phyloP scores from a whole-genome alignment of 352 stramenopile species.

The Phytophthora meadii region DNA sequence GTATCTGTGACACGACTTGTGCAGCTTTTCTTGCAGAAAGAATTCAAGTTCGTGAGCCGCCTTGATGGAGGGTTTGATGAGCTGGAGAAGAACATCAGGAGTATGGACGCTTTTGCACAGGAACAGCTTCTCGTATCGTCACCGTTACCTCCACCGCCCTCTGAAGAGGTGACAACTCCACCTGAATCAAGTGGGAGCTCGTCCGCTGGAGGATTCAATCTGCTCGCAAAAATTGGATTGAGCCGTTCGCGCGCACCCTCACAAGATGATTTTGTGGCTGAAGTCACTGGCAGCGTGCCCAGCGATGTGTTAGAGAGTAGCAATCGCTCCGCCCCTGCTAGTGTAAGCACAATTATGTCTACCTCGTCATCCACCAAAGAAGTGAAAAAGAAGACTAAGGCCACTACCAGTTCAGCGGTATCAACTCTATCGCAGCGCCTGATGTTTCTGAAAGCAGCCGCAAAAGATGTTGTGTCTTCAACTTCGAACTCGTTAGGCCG shows the following conservation, averaged over 20 bases:
- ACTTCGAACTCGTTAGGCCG: slow-evolving; percentile 29
- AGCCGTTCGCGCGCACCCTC: slow-evolving; percentile 42
- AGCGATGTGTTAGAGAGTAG: slow-evolving; percentile 13
- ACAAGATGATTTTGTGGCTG: slow-evolving; percentile 42
- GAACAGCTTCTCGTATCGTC: slow-evolving; percentile 79
- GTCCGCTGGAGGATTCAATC: slow-evolving; percentile 43
- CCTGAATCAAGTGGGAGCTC: slow-evolving; percentile 23
- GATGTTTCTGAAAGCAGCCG: slow-evolving; percentile 69
- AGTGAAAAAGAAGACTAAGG: slow-evolving; percentile 28
- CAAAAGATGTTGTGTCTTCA: slow-evolving; percentile 67
- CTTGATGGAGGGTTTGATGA: slow-evolving; percentile 85
- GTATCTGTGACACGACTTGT: slow-evolving; percentile 82
- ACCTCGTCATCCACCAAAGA: slow-evolving; percentile 11
- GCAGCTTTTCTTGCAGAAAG: slow-evolving; percentile 88
- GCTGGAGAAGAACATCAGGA: slow-evolving; percentile 70
- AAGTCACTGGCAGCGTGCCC: slow-evolving; percentile 6
- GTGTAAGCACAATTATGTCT: neutral
- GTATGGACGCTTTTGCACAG: slow-evolving; percentile 67
- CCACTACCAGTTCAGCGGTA: slow-evolving; percentile 46
- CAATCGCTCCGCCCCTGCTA: slow-evolving; percentile 2
- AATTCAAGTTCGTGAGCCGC: slow-evolving; percentile 87
- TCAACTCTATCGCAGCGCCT: slow-evolving; percentile 67
- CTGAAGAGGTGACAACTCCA: slow-evolving; percentile 7
- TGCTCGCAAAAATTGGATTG: slow-evolving; percentile 61
- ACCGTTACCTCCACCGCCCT: slow-evolving; percentile 6